Evolutionary conservation across 2,329 filamentous ascomycete genomes (phyloP).

Genomic region (Colletotrichum chrysophilum): DNA sequence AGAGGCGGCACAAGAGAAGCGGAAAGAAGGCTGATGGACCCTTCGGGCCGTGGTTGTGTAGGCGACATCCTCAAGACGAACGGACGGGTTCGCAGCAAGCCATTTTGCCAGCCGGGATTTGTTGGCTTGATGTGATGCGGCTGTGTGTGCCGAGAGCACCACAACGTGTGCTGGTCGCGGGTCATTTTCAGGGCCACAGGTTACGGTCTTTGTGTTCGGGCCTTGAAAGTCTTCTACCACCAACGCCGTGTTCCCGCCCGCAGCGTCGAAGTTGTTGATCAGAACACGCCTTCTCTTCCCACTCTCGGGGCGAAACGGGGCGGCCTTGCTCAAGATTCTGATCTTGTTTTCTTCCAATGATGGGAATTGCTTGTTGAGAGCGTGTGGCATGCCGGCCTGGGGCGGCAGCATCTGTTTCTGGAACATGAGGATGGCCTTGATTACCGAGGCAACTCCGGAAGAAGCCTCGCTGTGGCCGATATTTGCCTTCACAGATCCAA

Average conservation of each 20-base stretch:
- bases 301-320: background rate
- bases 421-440: slow-evolving; percentile 36
- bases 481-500: slow-evolving; percentile 23
- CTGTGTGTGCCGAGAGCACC: background rate
- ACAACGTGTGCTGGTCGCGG: background rate
- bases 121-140: background rate
- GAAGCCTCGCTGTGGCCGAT: slow-evolving; percentile 26
- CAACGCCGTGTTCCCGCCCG: slow-evolving; percentile 28
- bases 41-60: slow-evolving; percentile 2
- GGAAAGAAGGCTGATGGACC: background rate
- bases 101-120: background rate
- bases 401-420: slow-evolving; percentile 34
- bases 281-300: slow-evolving; percentile 26
- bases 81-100: background rate
- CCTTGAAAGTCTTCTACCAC: slow-evolving; percentile 20
- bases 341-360: background rate
- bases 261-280: slow-evolving; percentile 42
- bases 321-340: background rate
- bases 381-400: slow-evolving; percentile 18
- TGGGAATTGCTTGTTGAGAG: background rate
- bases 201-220: background rate
- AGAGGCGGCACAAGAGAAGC: background rate
- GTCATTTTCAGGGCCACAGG: background rate
- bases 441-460: slow-evolving; percentile 31
- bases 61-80: background rate